Evolutionary conservation across 768 basidiomycete genomes (phyloP), one percentile per base, ranked within the genome.

Genomic region (Russula olivacea): DNA sequence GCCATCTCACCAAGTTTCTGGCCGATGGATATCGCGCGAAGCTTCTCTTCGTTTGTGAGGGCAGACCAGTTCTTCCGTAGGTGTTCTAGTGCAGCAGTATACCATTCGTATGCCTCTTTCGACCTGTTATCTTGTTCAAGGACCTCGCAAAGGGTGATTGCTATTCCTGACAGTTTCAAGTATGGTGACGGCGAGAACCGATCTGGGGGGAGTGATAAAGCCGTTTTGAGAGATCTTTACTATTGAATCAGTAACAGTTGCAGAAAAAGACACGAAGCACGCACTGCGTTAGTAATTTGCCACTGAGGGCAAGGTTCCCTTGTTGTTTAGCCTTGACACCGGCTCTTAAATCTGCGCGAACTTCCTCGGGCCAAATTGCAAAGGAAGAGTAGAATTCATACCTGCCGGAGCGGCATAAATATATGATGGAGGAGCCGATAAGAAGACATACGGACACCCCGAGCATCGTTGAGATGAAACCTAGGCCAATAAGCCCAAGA

Each of bases 121-220:
- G 73, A 71, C 11, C 68, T 71, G 17, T 77, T 71, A 0, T 74
- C 71, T 19, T 70, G 69, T 68, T 86, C 84, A 17, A 83, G 72
- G 3, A 86, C 78, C 55, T 82, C 83, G 2, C 81, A 84, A 51
- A 89, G 76, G 3, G 79, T 74, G 30, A 86, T 79, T 2, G 82
- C 87, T 14, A 90, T 81, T 3, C 88, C 88, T 0, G 86, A 83
- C 0, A 82, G 74, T 71, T 89, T 90, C 60, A 89, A 78, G 59
- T 85, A 79, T 0, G 87, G 83, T 21, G 81, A 75, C 2, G 77
- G 63, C 0, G 72, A 66, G 55, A 81, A 73, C 21, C 51, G 66
- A 1, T 73, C 71, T 25, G 73, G 59, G 0, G 78, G 79, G 5
- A 86, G 76, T 0, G 71, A 66, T 61, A 79, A 75, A 1, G 84